Evolutionary conservation across 371 early-diverging fungal genomes (phyloP).

Genomic region (Mucor mucedo): DNA sequence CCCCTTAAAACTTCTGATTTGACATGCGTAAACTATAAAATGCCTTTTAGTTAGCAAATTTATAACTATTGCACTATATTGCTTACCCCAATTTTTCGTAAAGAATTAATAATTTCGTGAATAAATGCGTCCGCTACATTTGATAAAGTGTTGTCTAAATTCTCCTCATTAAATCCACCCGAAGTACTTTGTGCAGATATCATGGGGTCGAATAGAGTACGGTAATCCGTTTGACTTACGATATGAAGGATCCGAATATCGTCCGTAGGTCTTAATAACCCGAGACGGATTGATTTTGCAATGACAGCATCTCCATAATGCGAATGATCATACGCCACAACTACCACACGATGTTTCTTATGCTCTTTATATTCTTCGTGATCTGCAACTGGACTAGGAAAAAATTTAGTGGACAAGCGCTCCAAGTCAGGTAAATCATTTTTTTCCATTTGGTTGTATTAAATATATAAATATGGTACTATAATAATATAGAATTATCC

Average conservation of each 20-base stretch:
- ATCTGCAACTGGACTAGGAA: constrained; percentile 19
- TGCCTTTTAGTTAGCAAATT: too few relatives aligned
- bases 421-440: neutral
- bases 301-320: constrained; percentile 40
- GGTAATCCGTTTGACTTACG: constrained; percentile 29
- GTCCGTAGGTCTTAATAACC: constrained; percentile 27
- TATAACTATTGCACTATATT: neutral
- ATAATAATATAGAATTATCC: too few relatives aligned
- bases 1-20: constrained; percentile 39
- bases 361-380: neutral
- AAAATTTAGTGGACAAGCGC: constrained; percentile 17
- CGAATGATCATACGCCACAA: constrained; percentile 42
- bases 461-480: too few relatives aligned
- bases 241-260: constrained; percentile 37
- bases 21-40: constrained; percentile 37
- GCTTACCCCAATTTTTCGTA: constrained; percentile 34
- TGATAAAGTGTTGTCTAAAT: neutral
- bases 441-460: too few relatives aligned
- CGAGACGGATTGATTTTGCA: constrained; percentile 32
- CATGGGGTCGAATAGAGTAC: constrained; percentile 24
- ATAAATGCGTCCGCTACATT: constrained; percentile 25
- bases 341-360: constrained; percentile 20
- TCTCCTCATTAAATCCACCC: neutral
- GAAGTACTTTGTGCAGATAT: neutral
- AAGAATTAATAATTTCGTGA: constrained; percentile 23